Evolutionary conservation across 257 asterid species (phyloP).

Genomic region (Solanum okadae): DNA sequence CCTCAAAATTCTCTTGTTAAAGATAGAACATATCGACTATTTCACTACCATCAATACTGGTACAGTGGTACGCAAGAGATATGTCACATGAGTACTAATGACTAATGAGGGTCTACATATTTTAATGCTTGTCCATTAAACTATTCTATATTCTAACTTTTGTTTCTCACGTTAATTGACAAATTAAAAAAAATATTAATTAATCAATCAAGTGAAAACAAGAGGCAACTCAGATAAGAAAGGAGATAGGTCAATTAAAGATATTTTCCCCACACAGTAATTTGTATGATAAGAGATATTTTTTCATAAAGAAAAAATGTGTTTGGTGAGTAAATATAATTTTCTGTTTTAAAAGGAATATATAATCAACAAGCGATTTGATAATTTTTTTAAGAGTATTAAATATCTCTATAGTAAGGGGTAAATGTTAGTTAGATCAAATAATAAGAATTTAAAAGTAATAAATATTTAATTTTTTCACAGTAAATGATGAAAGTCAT

Average conservation of each 20-base stretch:
- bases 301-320: background rate
- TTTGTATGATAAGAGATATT: background rate
- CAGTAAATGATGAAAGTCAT: background rate
- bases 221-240: background rate
- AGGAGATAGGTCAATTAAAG: background rate
- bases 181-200: too few species aligned
- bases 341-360: background rate
- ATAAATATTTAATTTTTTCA: background rate
- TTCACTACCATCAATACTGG: background rate
- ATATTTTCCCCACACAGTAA: background rate
- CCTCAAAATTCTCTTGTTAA: too few species aligned
- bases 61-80: background rate
- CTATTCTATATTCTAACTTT: background rate
- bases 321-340: background rate
- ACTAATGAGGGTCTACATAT: background rate
- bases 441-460: background rate
- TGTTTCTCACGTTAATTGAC: background rate
- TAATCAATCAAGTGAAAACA: background rate
- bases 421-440: background rate
- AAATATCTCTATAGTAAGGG: background rate
- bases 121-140: background rate
- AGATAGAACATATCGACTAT: too few species aligned
- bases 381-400: background rate
- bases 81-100: background rate
- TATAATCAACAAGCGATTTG: background rate